phyloP scores from a whole-genome alignment of 2,329 filamentous ascomycete species.

The Hypomyces rosellus region DNA sequence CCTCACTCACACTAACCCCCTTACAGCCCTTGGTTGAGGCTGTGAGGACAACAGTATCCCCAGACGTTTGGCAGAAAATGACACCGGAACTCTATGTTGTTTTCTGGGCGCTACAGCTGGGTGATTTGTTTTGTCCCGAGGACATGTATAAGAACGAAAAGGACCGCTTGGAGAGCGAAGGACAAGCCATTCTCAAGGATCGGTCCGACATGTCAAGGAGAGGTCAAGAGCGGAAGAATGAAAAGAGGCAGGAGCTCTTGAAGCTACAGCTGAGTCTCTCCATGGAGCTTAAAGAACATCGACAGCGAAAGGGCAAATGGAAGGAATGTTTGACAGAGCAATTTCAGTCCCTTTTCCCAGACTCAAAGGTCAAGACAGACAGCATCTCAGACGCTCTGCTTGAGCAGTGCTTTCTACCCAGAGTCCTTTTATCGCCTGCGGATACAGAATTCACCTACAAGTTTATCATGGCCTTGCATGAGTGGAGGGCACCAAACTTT shows the following conservation, averaged over 20 bases:
- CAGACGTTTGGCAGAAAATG: constrained; percentile 61
- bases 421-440: constrained; percentile 72
- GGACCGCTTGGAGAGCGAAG: constrained; percentile 59
- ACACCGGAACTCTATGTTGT: constrained; percentile 78
- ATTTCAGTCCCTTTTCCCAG: constrained; percentile 72
- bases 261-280: constrained; percentile 63
- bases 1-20: constrained; percentile 24
- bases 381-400: constrained; percentile 69
- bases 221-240: constrained; percentile 56
- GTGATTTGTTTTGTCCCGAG: constrained; percentile 71
- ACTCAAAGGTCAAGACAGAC: constrained; percentile 56
- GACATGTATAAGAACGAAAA: constrained; percentile 74
- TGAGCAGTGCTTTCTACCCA: constrained; percentile 88
- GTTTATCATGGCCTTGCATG: constrained; percentile 82
- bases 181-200: constrained; percentile 61
- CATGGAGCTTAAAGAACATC: constrained; percentile 66
- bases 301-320: constrained; percentile 60
- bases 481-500: constrained; percentile 78
- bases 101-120: constrained; percentile 86
- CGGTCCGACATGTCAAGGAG: constrained; percentile 65
- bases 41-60: constrained; percentile 55
- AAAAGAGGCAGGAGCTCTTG: constrained; percentile 62
- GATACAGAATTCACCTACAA: constrained; percentile 87
- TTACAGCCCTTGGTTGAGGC: constrained; percentile 68
- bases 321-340: constrained; percentile 66